A percentile compares a stretch with the other conserved stretches of the same genome.
Evolutionary conservation across 2,329 filamentous ascomycete species (phyloP).

Genomic region (Massarina eburnea): DNA sequence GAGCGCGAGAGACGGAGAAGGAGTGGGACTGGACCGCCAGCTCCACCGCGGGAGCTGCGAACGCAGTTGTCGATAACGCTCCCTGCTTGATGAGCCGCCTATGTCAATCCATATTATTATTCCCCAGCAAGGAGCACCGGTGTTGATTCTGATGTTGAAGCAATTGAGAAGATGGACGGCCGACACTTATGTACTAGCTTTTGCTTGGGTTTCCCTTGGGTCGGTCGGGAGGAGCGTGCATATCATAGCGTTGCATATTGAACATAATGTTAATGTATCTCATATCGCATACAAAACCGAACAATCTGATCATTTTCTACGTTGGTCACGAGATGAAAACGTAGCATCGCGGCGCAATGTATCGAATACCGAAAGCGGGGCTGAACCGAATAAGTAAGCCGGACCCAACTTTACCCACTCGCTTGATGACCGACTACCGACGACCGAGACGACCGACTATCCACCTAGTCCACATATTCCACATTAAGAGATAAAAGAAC

Average conservation of each 20-base stretch:
- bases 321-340: not conserved
- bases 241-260: conserved; percentile 3
- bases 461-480: too few relatives aligned
- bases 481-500: too few relatives aligned
- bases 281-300: not conserved
- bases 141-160: not conserved
- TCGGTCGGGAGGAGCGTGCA: not conserved
- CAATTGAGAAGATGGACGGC: not conserved
- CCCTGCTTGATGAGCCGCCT: conserved; percentile 17
- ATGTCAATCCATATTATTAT: not conserved
- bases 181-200: not conserved
- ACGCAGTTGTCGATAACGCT: conserved; percentile 15
- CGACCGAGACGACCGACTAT: too few relatives aligned
- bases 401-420: conserved; percentile 1
- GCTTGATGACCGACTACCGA: too few relatives aligned
- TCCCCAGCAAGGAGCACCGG: not conserved
- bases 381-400: conserved; percentile 4
- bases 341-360: not conserved
- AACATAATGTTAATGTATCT: conserved; percentile 1
- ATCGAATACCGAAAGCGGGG: conserved; percentile 1
- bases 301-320: not conserved
- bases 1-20: conserved; percentile 64
- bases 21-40: conserved; percentile 61
- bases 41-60: conserved; percentile 30
- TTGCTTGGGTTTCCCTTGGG: not conserved